These are phyloP conservation scores for Amanita muscaria DNA, from an alignment of 768 basidiomycete genomes.

Conservation along the genomic window DNA sequence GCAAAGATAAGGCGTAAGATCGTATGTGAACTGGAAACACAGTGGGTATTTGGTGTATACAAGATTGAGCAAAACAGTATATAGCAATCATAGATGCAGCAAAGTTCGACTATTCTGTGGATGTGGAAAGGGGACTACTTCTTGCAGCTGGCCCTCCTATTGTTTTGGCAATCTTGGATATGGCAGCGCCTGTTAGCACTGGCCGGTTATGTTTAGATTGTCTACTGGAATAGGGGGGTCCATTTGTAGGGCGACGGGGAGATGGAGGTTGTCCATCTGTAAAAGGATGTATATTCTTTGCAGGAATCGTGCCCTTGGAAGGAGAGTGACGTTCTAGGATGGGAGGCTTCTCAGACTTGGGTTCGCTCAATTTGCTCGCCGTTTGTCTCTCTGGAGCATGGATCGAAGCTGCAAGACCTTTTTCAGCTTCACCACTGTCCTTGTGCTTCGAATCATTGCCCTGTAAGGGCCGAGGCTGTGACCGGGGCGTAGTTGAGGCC, in stretches of 20 bases:
- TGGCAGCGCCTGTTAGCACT: slow-evolving; percentile 65
- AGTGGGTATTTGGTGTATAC: too few relatives aligned
- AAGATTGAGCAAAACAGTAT: neutral
- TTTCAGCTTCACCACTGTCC: neutral
- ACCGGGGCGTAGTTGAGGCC: neutral
- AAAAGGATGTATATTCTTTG: too few relatives aligned
- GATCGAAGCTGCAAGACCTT: slow-evolving; percentile 12
- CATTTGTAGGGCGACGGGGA: too few relatives aligned
- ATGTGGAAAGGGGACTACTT: slow-evolving; percentile 15
- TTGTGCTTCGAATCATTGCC: neutral
- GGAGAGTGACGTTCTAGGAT: slow-evolving; percentile 33
- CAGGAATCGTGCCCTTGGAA: too few relatives aligned
- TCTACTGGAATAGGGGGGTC: too few relatives aligned
- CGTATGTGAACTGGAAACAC: too few relatives aligned
- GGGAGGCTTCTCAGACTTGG: slow-evolving; percentile 47
- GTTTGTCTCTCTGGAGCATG: slow-evolving; percentile 10
- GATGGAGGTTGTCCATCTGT: slow-evolving; percentile 39
- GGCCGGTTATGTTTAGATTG: slow-evolving; percentile 47
- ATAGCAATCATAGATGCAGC: neutral
- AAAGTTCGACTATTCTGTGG: slow-evolving; percentile 14
- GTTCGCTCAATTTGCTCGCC: slow-evolving; percentile 23
- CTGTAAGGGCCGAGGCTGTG: neutral
- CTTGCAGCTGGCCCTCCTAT: slow-evolving; percentile 34
- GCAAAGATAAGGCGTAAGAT: too few relatives aligned
- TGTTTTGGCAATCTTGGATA: slow-evolving; percentile 55